Percentiles rank a stretch among this genome's conserved stretches.
Evolutionary conservation across 2,329 filamentous ascomycete species (phyloP).

Genomic region (Fusarium compactum): DNA sequence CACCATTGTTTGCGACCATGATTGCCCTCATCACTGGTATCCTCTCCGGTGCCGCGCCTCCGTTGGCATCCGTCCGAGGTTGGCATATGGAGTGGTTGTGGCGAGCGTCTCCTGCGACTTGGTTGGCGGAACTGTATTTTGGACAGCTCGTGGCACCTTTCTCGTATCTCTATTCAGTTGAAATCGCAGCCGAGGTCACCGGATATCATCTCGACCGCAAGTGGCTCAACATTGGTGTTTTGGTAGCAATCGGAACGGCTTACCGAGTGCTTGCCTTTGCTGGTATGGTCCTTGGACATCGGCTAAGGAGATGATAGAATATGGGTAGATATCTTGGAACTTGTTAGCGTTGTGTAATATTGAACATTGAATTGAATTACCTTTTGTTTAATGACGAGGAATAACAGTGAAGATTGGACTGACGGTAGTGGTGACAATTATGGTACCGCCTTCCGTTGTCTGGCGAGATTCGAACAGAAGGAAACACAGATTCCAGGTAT

Average conservation of each 20-base stretch:
- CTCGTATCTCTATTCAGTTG: slow-evolving; percentile 63
- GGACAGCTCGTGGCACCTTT: slow-evolving; percentile 63
- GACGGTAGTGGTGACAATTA: not conserved
- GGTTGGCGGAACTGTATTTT: slow-evolving; percentile 69
- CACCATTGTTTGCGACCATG: slow-evolving; percentile 68
- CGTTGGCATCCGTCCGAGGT: slow-evolving; percentile 59
- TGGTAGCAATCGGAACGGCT: slow-evolving; percentile 58
- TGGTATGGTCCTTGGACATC: slow-evolving; percentile 42
- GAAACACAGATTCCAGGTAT: not conserved
- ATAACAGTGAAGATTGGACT: not conserved
- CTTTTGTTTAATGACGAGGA: not conserved
- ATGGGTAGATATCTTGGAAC: not conserved
- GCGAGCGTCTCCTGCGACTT: slow-evolving; percentile 65
- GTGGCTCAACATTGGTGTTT: slow-evolving; percentile 58
- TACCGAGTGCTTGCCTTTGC: slow-evolving; percentile 59
- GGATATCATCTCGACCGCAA: slow-evolving; percentile 62
- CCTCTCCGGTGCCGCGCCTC: slow-evolving; percentile 65
- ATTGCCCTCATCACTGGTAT: slow-evolving; percentile 65
- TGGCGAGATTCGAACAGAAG: not conserved
- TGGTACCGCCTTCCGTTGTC: not conserved
- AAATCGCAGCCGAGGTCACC: slow-evolving; percentile 56
- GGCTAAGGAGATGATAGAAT: slow-evolving; percentile 36
- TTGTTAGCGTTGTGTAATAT: not conserved
- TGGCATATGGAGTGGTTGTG: slow-evolving; percentile 70
- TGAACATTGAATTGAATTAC: not conserved